Evolutionary conservation across 345 rosid genomes (phyloP).

Genomic region (Camelina laxa): DNA sequence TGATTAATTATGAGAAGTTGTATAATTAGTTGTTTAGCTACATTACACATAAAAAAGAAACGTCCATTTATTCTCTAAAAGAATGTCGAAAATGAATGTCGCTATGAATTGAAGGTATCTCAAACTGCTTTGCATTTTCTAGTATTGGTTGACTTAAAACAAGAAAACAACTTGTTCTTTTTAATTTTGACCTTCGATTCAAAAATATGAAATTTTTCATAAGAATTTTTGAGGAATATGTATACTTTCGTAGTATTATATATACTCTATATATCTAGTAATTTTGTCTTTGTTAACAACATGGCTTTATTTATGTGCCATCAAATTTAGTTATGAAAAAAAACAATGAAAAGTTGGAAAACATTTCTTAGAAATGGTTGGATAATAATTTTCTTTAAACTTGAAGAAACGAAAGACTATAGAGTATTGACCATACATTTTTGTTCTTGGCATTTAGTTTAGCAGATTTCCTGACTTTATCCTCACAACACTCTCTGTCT

Average conservation of each 20-base stretch:
- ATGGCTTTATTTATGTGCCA: slow-evolving; percentile 3
- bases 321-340: not conserved
- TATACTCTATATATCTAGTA: not conserved
- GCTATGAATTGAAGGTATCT: not conserved
- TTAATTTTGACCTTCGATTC: not conserved
- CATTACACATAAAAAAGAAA: not conserved
- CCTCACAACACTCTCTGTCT: slow-evolving; percentile 33
- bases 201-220: slow-evolving; percentile 8
- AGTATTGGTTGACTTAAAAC: not conserved
- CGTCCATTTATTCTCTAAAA: not conserved
- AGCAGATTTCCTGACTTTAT: slow-evolving; percentile 22
- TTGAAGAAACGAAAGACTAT: slow-evolving; percentile 3
- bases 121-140: not conserved
- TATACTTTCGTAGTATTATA: not conserved
- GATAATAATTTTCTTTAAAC: not conserved
- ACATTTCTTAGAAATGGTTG: not conserved
- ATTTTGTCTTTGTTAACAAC: not conserved
- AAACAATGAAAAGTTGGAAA: not conserved
- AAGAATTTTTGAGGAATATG: not conserved
- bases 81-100: not conserved
- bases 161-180: not conserved
- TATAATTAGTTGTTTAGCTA: not conserved
- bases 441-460: slow-evolving; percentile 34
- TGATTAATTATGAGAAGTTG: not conserved
- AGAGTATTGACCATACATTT: slow-evolving; percentile 26